Percentiles rank a stretch among this genome's conserved stretches.
phyloP scores from a whole-genome alignment of 2,329 filamentous ascomycete species.

The Zopfia rhizophila region DNA sequence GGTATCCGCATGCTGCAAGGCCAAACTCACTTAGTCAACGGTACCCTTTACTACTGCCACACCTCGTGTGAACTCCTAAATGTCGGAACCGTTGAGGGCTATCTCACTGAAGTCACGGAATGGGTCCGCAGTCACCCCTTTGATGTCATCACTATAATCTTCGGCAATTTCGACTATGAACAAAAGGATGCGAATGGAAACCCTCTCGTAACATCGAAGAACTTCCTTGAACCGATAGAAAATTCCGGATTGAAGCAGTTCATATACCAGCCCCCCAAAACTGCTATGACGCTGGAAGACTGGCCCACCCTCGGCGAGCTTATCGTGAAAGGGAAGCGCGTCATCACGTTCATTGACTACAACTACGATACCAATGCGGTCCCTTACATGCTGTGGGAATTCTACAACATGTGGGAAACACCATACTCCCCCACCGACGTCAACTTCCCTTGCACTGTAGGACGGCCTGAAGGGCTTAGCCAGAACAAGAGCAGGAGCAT shows the following conservation, averaged over 20 bases:
- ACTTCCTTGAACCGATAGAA: constrained; percentile 76
- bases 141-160: constrained; percentile 88
- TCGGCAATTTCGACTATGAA: constrained; percentile 75
- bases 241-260: constrained; percentile 77
- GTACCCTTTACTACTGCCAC: constrained; percentile 82
- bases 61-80: constrained; percentile 86
- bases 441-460: constrained; percentile 79
- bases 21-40: constrained; percentile 67
- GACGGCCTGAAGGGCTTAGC: constrained; percentile 77
- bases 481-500: constrained; percentile 64
- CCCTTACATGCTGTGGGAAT: constrained; percentile 89
- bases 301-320: constrained; percentile 85
- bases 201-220: constrained; percentile 67
- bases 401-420: constrained; percentile 91
- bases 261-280: constrained; percentile 77
- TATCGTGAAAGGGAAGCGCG: constrained; percentile 48
- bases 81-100: constrained; percentile 79
- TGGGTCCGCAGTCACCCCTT: constrained; percentile 85
- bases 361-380: constrained; percentile 78
- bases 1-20: constrained; percentile 64
- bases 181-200: constrained; percentile 39
- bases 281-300: constrained; percentile 78
- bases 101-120: constrained; percentile 73
- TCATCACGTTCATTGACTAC: constrained; percentile 55
- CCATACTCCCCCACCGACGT: constrained; percentile 79